Evolutionary conservation across 1,284 basidiomycete genomes (phyloP).

Genomic region (Coriolopsis trogii): DNA sequence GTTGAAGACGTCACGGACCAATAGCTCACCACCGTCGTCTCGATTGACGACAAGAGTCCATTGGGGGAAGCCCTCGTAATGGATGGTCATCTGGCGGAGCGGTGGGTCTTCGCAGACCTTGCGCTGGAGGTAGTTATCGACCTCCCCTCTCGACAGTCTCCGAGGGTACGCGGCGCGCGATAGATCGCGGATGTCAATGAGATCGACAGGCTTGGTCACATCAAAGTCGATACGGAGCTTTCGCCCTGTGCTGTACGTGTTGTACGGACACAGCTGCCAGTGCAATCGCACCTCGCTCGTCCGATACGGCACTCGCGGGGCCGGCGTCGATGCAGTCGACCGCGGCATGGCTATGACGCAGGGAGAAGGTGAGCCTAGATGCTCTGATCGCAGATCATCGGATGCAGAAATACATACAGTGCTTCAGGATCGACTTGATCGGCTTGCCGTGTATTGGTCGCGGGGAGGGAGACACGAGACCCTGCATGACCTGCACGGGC

Average conservation of each 20-base stretch:
- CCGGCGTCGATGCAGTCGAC: constrained; percentile 13
- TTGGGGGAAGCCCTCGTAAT: constrained; percentile 32
- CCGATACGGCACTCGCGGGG: constrained; percentile 18
- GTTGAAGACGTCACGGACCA: constrained; percentile 55
- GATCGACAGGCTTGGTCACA: constrained; percentile 30
- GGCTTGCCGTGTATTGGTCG: constrained; percentile 12
- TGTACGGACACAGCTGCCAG: constrained; percentile 44
- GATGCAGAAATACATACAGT: constrained; percentile 10
- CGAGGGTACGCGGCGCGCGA: constrained; percentile 3
- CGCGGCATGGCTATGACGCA: constrained; percentile 23
- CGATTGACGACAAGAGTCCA: constrained; percentile 50
- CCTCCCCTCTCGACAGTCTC: constrained; percentile 15
- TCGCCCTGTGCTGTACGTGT: constrained; percentile 29
- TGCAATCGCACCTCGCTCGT: constrained; percentile 30
- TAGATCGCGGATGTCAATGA: constrained; percentile 26
- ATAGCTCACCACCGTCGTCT: constrained; percentile 41
- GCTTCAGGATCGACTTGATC: constrained; percentile 32
- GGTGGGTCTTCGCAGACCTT: constrained; percentile 32
- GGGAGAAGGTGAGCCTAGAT: constrained; percentile 9
- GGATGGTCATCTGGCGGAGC: constrained; percentile 41
- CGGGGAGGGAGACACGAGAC: constrained; percentile 16
- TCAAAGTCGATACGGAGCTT: constrained; percentile 27
- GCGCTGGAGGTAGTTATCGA: constrained; percentile 35
- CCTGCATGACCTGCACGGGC: constrained; percentile 18
- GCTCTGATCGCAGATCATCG: background rate